A percentile compares a stretch with the other conserved stretches of the same genome.
Conservation (phyloP, 208 protist species). For the Leishmania tropica region DNA sequence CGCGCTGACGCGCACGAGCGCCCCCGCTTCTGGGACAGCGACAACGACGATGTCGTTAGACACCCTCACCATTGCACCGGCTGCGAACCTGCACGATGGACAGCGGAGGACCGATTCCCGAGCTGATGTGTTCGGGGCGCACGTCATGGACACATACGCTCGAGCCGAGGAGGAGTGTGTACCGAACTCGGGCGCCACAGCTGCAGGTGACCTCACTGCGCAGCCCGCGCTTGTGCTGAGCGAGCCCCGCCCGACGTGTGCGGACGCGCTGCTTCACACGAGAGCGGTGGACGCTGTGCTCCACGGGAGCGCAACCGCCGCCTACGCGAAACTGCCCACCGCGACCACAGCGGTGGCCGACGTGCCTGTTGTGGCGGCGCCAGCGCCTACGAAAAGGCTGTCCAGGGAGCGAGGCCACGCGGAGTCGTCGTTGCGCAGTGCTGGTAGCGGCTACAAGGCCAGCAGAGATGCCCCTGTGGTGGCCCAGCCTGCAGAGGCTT, state of each 20-base stretch:
- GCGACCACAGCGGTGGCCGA: too few species aligned
- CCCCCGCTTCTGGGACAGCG: background rate
- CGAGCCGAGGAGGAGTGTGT: background rate
- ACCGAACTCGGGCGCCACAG: background rate
- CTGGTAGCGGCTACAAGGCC: background rate
- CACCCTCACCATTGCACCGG: background rate
- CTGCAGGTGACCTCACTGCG: background rate
- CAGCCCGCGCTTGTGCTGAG: background rate
- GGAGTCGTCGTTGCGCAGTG: background rate
- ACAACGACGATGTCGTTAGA: background rate
- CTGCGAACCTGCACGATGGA: too few species aligned
- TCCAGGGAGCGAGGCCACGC: background rate
- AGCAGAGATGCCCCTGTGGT: background rate
- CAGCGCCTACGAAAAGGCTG: background rate
- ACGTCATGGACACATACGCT: constrained; percentile 2
- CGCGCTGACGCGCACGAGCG: background rate
- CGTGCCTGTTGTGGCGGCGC: background rate
- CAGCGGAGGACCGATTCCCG: background rate
- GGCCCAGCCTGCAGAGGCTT: background rate
- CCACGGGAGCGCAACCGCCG: background rate
- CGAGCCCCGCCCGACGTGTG: background rate
- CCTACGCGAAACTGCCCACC: background rate
- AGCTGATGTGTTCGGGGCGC: background rate
- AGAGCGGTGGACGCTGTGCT: background rate
- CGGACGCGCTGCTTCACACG: constrained; percentile 7